Percentiles rank a stretch among this genome's conserved stretches.
Conservation (phyloP, 2,329 filamentous ascomycete genomes). For the Curvularia sp. region DNA sequence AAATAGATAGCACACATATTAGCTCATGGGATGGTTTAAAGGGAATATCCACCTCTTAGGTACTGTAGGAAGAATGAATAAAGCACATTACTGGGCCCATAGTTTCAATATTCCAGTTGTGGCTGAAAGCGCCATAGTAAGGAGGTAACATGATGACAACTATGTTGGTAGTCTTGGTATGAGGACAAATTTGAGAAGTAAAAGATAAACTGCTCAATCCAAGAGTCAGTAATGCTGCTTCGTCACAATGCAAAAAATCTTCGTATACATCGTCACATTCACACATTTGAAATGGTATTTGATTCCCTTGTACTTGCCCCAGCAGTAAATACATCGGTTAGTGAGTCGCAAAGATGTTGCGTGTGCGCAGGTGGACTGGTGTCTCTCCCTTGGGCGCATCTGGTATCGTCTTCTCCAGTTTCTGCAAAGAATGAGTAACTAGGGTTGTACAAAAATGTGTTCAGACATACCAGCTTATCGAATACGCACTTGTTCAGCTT, state of each 20-base stretch:
- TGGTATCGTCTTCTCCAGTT: conserved; percentile 61
- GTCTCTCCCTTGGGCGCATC: conserved; percentile 57
- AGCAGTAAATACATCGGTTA: conserved; percentile 43
- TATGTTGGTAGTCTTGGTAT: not conserved
- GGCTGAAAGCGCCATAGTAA: too few relatives aligned
- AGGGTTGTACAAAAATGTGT: not conserved
- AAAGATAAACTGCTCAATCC: conserved; percentile 7
- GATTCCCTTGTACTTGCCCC: conserved; percentile 24
- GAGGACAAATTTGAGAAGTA: not conserved
- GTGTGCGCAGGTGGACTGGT: conserved; percentile 58
- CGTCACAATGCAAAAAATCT: conserved; percentile 22
- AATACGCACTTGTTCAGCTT: conserved; percentile 94
- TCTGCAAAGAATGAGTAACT: conserved; percentile 41
- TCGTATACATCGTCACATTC: conserved; percentile 1
- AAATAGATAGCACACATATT: too few relatives aligned
- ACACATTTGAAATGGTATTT: conserved; percentile 19
- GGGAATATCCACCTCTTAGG: too few relatives aligned
- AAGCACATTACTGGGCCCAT: too few relatives aligned
- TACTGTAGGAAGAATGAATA: too few relatives aligned
- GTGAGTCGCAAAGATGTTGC: conserved; percentile 52
- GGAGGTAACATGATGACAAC: too few relatives aligned
- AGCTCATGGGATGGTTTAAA: too few relatives aligned
- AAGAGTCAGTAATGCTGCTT: conserved; percentile 7
- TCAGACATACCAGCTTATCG: conserved; percentile 81
- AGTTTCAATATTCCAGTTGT: too few relatives aligned